A percentile compares a stretch with the other conserved stretches of the same genome.
phyloP scores from a whole-genome alignment of 495 filamentous ascomycete species.

The Neurospora intermedia region DNA sequence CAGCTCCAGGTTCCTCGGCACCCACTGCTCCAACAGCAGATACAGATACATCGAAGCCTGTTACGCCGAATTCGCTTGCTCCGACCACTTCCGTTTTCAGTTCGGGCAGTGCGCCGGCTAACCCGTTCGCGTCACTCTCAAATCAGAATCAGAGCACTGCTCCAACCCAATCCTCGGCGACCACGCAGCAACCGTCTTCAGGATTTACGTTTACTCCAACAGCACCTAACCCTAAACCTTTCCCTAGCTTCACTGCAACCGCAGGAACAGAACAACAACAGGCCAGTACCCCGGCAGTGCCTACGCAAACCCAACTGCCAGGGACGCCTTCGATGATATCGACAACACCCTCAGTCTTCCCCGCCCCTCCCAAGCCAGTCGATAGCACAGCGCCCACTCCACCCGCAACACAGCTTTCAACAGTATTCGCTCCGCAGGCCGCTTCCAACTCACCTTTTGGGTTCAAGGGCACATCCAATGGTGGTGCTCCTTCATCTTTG shows the following conservation, averaged over 20 bases:
- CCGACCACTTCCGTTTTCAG: neutral
- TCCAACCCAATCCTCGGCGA: neutral
- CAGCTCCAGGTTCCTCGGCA: neutral
- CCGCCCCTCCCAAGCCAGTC: neutral
- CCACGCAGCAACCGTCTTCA: neutral
- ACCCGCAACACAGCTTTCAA: conserved; percentile 1
- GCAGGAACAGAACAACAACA: neutral
- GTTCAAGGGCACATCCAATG: neutral
- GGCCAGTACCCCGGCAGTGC: neutral
- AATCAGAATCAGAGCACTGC: neutral
- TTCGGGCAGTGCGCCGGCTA: neutral
- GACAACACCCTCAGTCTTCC: neutral
- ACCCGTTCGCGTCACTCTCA: neutral
- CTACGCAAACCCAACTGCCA: neutral
- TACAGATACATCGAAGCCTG: neutral
- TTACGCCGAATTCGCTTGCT: neutral
- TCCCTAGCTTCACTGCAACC: neutral
- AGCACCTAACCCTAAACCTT: neutral
- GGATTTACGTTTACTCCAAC: neutral
- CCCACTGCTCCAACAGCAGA: neutral
- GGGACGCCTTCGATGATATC: neutral
- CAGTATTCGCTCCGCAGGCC: conserved; percentile 1
- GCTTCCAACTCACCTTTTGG: neutral
- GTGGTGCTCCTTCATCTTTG: neutral
- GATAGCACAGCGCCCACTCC: neutral